Evolutionary conservation across 345 rosid species (phyloP), one percentile per base, ranked within the genome.

Genomic region (Ailanthus altissimus): DNA sequence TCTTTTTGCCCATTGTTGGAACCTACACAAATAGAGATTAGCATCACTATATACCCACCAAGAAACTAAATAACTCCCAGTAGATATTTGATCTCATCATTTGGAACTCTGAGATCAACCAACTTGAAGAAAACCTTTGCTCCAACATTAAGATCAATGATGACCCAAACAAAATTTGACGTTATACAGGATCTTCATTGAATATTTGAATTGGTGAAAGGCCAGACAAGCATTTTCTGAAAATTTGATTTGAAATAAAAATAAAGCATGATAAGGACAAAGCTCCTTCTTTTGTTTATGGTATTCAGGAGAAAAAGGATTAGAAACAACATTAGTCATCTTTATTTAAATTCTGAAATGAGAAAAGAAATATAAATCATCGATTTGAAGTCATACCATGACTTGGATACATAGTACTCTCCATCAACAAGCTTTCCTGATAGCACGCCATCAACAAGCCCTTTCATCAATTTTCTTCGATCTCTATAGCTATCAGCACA

Each of bases 1-100:
- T 80, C 99, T 90, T 85, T 90, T 93, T 50, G 88, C 79, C 99
- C 99, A 96, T 73, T 93, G 98, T 66, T 96, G 98, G 83, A 96
- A 86, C 99, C 99, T 96, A 82, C 73, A 86, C 70, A 79, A 26
- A 57, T 36, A 76, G 26, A 4, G 45, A 50, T 25, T 63, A 73
- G 26, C 47, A 51, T 76, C 59, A 79, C 63, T 20, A 63, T 15
- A 81, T 16, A 16, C 63, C 56, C 67, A 36, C n/a, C 12, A 59
- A 21, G 40, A 67, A 60, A 53, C 13, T 57, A 57, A 51, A 18
- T 49, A 47, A 73, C 36, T 15, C 36, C 21, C n/a, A 23, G 12
- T 14, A 54, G 36, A 57, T 57, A 73, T 18, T 28, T 25, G 25
- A 15, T 25, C 18, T 61, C 72, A 78, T 49, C 57, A 53, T 54